These are phyloP conservation scores for Magnolia officinalis DNA, from an alignment of 164 flowering plant genomes.

Conservation along the genomic window DNA sequence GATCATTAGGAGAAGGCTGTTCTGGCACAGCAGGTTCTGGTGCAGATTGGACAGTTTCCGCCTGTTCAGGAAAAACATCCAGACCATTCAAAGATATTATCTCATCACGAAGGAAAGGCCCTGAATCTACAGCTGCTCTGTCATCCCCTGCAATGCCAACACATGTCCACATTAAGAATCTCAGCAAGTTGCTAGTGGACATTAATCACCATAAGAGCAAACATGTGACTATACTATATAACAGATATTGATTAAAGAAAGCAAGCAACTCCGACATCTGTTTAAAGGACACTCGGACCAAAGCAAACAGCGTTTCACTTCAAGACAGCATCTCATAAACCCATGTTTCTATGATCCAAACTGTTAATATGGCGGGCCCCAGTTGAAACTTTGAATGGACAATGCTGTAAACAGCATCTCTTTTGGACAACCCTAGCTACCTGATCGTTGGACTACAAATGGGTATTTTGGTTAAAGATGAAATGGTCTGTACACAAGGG, in stretches of 20 bases:
- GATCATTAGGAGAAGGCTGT: conserved; percentile 1
- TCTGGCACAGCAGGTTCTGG: conserved; percentile 11
- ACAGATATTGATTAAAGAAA: neutral
- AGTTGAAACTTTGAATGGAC: too few species aligned
- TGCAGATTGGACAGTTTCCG: conserved; percentile 5
- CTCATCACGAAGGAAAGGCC: conserved; percentile 68
- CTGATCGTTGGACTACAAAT: too few species aligned
- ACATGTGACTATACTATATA: neutral
- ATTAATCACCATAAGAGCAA: neutral
- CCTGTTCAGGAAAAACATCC: conserved; percentile 7
- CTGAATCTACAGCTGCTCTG: conserved; percentile 27
- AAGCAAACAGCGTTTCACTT: too few species aligned
- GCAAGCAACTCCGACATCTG: too few species aligned
- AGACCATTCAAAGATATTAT: conserved; percentile 41
- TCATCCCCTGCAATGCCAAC: conserved; percentile 43
- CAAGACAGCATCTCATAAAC: too few species aligned
- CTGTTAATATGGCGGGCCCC: too few species aligned
- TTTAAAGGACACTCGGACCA: too few species aligned
- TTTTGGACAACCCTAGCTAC: too few species aligned
- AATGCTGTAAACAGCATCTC: too few species aligned
- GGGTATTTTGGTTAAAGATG: too few species aligned
- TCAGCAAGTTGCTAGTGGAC: neutral
- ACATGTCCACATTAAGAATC: neutral
- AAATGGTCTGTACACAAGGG: too few species aligned
- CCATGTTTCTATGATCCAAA: too few species aligned